These are phyloP conservation scores for Acmispon strigosus DNA, from an alignment of 306 rosid species.

Conservation along the genomic window DNA sequence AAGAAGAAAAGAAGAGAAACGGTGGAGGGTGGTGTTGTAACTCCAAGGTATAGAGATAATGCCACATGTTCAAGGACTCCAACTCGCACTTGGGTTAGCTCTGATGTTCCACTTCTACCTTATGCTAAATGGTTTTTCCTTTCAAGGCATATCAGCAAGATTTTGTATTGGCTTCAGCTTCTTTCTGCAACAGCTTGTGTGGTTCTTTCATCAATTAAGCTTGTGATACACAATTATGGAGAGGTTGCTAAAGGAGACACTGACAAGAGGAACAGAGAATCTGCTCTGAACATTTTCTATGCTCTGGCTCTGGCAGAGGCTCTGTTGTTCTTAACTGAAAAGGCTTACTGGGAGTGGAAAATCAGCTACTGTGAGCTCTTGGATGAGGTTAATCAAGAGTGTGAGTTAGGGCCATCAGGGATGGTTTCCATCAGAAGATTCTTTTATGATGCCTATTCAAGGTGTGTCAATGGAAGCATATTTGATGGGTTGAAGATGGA, in stretches of 20 bases:
- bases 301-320: slow-evolving; percentile 87
- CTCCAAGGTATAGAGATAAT: slow-evolving; percentile 8
- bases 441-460: slow-evolving; percentile 91
- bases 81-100: slow-evolving; percentile 58
- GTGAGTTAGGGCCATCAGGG: slow-evolving; percentile 65
- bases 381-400: slow-evolving; percentile 66
- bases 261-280: slow-evolving; percentile 63
- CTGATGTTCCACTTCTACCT: slow-evolving; percentile 83
- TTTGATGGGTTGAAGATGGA: slow-evolving; percentile 98
- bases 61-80: slow-evolving; percentile 40
- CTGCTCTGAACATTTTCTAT: slow-evolving; percentile 74
- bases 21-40: slow-evolving; percentile 9
- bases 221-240: slow-evolving; percentile 62
- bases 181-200: slow-evolving; percentile 82
- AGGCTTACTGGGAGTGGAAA: slow-evolving; percentile 82
- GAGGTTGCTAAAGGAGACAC: slow-evolving; percentile 68
- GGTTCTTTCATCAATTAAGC: slow-evolving; percentile 62
- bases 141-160: slow-evolving; percentile 62
- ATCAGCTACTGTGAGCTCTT: slow-evolving; percentile 52
- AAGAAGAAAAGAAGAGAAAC: slow-evolving; percentile 27
- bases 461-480: slow-evolving; percentile 76
- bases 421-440: slow-evolving; percentile 62
- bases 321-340: slow-evolving; percentile 68
- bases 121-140: slow-evolving; percentile 64
- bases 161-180: slow-evolving; percentile 92